Percentiles rank a stretch among this genome's conserved stretches.
Evolutionary conservation across 2,329 filamentous ascomycete genomes (phyloP).

Genomic region (Pseudofabraea citricarpa): DNA sequence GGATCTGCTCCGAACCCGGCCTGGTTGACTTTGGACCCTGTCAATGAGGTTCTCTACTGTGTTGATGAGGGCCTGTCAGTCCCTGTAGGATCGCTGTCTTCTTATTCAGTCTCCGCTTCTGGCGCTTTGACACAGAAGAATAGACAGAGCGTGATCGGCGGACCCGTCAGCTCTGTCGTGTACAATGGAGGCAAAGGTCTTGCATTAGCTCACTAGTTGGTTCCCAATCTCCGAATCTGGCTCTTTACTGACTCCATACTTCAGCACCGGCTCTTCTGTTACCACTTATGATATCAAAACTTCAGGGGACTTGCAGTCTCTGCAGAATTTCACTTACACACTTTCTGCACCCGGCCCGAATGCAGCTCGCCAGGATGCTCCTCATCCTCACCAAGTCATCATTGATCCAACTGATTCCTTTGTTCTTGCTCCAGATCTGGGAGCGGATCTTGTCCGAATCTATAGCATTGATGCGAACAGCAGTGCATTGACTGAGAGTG

Average conservation of each 20-base stretch:
- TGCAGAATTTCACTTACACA: constrained; percentile 38
- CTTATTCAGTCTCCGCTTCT: constrained; percentile 27
- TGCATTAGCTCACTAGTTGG: constrained; percentile 27
- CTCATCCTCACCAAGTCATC: constrained; percentile 47
- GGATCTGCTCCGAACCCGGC: constrained; percentile 17
- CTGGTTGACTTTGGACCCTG: constrained; percentile 20
- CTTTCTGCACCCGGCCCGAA: constrained; percentile 30
- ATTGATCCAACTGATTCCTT: constrained; percentile 47
- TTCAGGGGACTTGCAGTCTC: constrained; percentile 12
- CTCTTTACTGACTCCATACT: constrained; percentile 1
- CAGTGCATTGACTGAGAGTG: constrained; percentile 31
- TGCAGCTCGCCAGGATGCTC: constrained; percentile 35
- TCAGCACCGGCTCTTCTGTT: constrained; percentile 17
- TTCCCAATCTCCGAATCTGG: constrained; percentile 32
- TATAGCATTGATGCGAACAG: constrained; percentile 35
- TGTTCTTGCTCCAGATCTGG: constrained; percentile 47
- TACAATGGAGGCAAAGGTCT: constrained; percentile 38
- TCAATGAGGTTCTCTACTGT: constrained; percentile 21
- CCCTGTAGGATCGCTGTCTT: constrained; percentile 14
- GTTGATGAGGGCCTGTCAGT: constrained; percentile 18
- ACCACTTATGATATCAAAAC: constrained; percentile 32
- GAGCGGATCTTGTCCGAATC: constrained; percentile 43
- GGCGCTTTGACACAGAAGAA: constrained; percentile 36
- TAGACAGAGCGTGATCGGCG: constrained; percentile 33
- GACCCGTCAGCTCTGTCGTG: constrained; percentile 30